These are phyloP conservation scores for Stephania japonica DNA, from an alignment of 164 flowering plant genomes.

Conservation along the genomic window DNA sequence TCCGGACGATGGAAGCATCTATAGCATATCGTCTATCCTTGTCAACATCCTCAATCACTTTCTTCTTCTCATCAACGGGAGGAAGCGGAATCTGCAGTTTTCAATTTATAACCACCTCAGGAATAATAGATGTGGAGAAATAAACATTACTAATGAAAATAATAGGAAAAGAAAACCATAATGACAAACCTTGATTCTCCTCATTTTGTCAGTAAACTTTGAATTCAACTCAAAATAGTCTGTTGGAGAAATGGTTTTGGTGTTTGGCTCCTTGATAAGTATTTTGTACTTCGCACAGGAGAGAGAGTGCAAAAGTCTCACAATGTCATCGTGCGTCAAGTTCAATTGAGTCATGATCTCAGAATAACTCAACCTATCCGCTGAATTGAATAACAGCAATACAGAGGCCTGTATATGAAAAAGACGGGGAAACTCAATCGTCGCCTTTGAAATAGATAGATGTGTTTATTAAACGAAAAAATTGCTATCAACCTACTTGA, in stretches of 20 bases:
- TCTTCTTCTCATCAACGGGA: constrained; percentile 85
- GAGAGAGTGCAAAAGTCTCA: constrained; percentile 76
- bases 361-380: constrained; percentile 59
- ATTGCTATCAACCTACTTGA: constrained; percentile 42
- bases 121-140: not conserved
- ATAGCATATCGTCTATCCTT: constrained; percentile 91
- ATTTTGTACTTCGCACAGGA: constrained; percentile 89
- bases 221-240: constrained; percentile 77
- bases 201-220: constrained; percentile 84
- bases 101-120: constrained; percentile 5
- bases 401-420: constrained; percentile 54
- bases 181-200: constrained; percentile 72
- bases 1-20: constrained; percentile 91
- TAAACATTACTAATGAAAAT: not conserved
- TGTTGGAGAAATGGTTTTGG: constrained; percentile 58
- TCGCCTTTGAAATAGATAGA: not conserved
- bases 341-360: constrained; percentile 79
- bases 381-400: constrained; percentile 68
- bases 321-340: constrained; percentile 67
- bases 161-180: constrained; percentile 13
- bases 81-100: constrained; percentile 65
- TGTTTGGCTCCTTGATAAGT: constrained; percentile 70
- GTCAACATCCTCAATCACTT: constrained; percentile 88
- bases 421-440: constrained; percentile 5
- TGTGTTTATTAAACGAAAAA: not conserved